These are phyloP conservation scores for Hibiscus trionum DNA, from an alignment of 345 rosid species.

Conservation along the genomic window DNA sequence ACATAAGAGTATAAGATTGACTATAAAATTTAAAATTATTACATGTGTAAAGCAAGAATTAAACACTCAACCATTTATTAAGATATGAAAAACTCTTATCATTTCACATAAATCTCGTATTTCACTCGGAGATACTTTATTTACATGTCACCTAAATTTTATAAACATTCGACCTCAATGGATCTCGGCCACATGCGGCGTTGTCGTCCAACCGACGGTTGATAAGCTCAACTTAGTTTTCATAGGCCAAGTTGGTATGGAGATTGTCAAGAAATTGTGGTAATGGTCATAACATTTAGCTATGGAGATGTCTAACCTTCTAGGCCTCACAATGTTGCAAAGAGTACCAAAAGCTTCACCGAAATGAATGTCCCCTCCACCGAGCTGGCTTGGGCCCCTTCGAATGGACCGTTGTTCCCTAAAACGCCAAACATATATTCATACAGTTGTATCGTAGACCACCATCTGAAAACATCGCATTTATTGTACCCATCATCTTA, in stretches of 20 bases:
- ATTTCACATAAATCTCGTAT: too few species aligned
- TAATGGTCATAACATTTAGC: not conserved
- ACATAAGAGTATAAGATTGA: too few species aligned
- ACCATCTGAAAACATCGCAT: not conserved
- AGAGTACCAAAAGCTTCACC: not conserved
- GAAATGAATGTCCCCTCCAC: not conserved
- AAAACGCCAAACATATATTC: not conserved
- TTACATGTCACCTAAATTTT: too few species aligned
- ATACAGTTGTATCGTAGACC: not conserved
- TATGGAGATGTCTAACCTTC: not conserved
- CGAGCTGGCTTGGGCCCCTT: conserved; percentile 11
- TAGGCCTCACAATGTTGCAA: not conserved
- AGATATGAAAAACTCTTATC: too few species aligned
- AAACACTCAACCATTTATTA: too few species aligned
- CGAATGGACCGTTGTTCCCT: not conserved
- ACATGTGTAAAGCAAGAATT: too few species aligned
- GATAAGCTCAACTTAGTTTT: too few species aligned
- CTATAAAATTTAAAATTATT: too few species aligned
- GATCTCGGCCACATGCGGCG: too few species aligned
- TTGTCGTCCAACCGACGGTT: too few species aligned
- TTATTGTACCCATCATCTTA: not conserved
- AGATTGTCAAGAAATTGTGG: not conserved
- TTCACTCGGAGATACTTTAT: too few species aligned
- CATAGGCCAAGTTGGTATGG: not conserved
- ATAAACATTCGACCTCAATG: too few species aligned